Percentiles rank a stretch among this genome's conserved stretches.
Evolutionary conservation across 2,329 filamentous ascomycete genomes (phyloP).

Genomic region (Dactylonectria macrodidyma): DNA sequence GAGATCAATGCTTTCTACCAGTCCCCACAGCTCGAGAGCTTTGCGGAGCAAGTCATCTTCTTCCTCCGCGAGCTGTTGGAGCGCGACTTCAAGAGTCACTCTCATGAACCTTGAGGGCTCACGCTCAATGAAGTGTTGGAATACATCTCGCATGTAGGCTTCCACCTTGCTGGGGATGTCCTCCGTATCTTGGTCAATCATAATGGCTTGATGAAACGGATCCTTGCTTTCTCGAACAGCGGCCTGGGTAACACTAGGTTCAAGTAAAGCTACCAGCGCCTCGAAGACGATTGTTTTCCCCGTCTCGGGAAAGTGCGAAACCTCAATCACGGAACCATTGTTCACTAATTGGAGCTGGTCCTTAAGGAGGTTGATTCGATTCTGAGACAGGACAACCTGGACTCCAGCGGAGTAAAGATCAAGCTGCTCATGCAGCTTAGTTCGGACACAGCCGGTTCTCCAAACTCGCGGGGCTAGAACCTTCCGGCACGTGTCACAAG

Average conservation of each 20-base stretch:
- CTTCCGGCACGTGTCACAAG: slow-evolving; percentile 75
- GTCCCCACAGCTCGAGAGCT: slow-evolving; percentile 75
- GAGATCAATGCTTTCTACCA: slow-evolving; percentile 76
- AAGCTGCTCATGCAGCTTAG: slow-evolving; percentile 72
- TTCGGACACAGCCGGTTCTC: slow-evolving; percentile 75
- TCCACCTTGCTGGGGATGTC: slow-evolving; percentile 73
- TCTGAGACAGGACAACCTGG: slow-evolving; percentile 74
- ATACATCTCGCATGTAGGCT: slow-evolving; percentile 71
- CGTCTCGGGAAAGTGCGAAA: slow-evolving; percentile 71
- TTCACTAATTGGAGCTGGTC: slow-evolving; percentile 64
- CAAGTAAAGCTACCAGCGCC: slow-evolving; percentile 51
- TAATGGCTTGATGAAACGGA: slow-evolving; percentile 59
- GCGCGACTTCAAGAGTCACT: slow-evolving; percentile 69
- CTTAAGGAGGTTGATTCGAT: slow-evolving; percentile 70
- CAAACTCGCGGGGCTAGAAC: slow-evolving; percentile 76
- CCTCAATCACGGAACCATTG: slow-evolving; percentile 67
- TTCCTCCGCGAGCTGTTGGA: slow-evolving; percentile 61
- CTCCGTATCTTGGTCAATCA: slow-evolving; percentile 74
- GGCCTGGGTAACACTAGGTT: slow-evolving; percentile 55
- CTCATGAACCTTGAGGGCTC: slow-evolving; percentile 74
- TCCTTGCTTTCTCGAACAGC: slow-evolving; percentile 53
- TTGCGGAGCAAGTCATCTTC: slow-evolving; percentile 70
- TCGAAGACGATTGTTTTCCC: slow-evolving; percentile 60
- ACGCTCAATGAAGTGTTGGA: slow-evolving; percentile 70
- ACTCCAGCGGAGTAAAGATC: slow-evolving; percentile 76